These are phyloP conservation scores for Podospora pseudopauciseta DNA, from an alignment of 495 filamentous ascomycete species.

Conservation along the genomic window DNA sequence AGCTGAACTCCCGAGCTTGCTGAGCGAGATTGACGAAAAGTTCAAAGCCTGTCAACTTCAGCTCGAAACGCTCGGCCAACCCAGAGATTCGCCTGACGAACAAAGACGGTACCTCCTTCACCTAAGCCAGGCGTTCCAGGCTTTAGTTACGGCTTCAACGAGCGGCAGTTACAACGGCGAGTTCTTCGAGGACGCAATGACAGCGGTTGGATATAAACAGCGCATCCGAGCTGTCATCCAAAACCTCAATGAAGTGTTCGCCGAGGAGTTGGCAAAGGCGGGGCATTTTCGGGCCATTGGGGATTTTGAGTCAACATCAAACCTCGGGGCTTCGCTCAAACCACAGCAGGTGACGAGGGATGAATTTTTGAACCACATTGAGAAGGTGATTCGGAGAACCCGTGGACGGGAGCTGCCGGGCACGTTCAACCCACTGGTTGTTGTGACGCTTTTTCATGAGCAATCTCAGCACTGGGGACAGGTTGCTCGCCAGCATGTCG, in stretches of 20 bases:
- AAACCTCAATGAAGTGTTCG: conserved; percentile 41
- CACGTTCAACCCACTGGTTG: conserved; percentile 46
- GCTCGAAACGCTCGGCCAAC: conserved; percentile 48
- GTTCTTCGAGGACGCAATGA: conserved; percentile 52
- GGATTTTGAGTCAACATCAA: conserved; percentile 44
- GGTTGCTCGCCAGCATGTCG: conserved; percentile 23
- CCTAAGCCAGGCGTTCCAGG: conserved; percentile 50
- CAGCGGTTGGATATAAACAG: conserved; percentile 39
- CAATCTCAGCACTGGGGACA: conserved; percentile 42
- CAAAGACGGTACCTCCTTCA: conserved; percentile 53
- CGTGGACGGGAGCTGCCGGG: conserved; percentile 46
- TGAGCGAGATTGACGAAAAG: conserved; percentile 52
- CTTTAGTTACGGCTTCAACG: conserved; percentile 47
- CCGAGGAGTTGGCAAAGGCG: too few species aligned
- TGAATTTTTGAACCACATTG: conserved; percentile 34
- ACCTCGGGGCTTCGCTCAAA: too few species aligned
- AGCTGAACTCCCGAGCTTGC: conserved; percentile 54
- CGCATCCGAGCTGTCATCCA: conserved; percentile 60
- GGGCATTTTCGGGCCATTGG: too few species aligned
- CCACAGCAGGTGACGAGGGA: conserved; percentile 16
- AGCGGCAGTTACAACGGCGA: conserved; percentile 54
- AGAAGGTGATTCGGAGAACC: conserved; percentile 28
- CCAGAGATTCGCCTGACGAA: conserved; percentile 40
- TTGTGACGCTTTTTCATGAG: conserved; percentile 44
- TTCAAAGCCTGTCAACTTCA: conserved; percentile 28